Base-by-base conservation (phyloP, 202 grass and related monocot species). In the Hordeum pubiflorum region DNA sequence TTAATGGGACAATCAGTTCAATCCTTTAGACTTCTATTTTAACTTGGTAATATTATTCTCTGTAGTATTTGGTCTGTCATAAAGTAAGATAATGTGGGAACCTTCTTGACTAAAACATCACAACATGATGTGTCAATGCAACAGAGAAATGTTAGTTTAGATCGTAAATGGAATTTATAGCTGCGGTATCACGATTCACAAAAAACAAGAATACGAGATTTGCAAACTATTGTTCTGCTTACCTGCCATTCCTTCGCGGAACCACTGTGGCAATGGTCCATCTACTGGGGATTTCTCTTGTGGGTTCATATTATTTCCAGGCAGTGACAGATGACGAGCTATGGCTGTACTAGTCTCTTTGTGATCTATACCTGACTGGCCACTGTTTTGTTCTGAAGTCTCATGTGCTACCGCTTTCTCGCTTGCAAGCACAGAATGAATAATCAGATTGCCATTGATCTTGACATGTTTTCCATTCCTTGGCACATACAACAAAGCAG, bases 391-490 rank as follows among this genome's bases (percentile, higher is more conserved):
- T 37, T 69, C 33, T 48, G 86, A 89, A 32, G 63, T 74, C 65
- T 20, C 75, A 74, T 91, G 90, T 75, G 89, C 83, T 74, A 90
- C 90, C 4, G 96, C 87, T 85, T 87, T 89, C 79, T 99, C 92
- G 29, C 92, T 99, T 21, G 87, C 96, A 74, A 99, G 89, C 59
- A 99, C 96, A 27, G 96, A 99, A 64, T 95, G 92, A 74, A 96
- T 99, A 83, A 99, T 99, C 69, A 99, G 86, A 87, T 99, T 99
- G 21, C 96, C 92, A 17, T 96, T 93, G 73, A 99, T 96, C 89
- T 96, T 87, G 37, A 99, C 96, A 89, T 99, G 96, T 29, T 99
- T 99, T 46, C 96, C 96, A 87, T 99, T 99, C 81, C 96, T 93
- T 9, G 96, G 96, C 69, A 99, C 89, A 55, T 99, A 99, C 63